A percentile compares a stretch with the other conserved stretches of the same genome.
Conservation (phyloP, 306 rosid species). For the Malus fusca region DNA sequence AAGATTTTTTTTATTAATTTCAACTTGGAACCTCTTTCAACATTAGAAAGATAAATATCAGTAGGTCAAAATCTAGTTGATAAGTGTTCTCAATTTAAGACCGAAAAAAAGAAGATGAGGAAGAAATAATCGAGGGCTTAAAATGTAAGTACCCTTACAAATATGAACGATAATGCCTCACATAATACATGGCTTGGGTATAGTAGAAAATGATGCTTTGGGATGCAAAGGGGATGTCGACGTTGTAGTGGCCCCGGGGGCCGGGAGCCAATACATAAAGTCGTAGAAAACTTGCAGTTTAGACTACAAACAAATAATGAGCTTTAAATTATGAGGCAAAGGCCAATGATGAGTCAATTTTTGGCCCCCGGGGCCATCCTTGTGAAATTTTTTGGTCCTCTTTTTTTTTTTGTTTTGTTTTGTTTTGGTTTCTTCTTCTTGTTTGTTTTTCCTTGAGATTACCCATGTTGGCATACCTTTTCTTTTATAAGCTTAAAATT, state of each 20-base stretch:
- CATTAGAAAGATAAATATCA: no score
- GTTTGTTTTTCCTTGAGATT: background rate
- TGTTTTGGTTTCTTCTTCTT: background rate
- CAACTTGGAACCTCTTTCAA: no score
- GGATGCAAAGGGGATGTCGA: slow-evolving; percentile 8
- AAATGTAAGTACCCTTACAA: no score
- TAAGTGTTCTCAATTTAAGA: no score
- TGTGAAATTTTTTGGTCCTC: background rate
- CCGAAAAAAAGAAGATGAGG: background rate
- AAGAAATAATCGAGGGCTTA: background rate
- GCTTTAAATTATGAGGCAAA: background rate
- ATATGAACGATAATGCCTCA: background rate
- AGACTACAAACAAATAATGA: slow-evolving; percentile 19
- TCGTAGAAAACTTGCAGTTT: background rate
- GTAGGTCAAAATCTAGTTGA: no score
- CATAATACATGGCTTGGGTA: background rate
- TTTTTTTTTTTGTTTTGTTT: background rate
- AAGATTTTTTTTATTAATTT: no score
- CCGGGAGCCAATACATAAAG: background rate
- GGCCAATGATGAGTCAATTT: background rate
- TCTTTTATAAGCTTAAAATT: background rate
- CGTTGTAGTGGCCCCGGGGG: background rate
- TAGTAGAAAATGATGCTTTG: background rate
- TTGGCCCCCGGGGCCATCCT: background rate
- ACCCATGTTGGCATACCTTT: background rate